phyloP scores from a whole-genome alignment of 208 protist species.

The Leishmania tropica region DNA sequence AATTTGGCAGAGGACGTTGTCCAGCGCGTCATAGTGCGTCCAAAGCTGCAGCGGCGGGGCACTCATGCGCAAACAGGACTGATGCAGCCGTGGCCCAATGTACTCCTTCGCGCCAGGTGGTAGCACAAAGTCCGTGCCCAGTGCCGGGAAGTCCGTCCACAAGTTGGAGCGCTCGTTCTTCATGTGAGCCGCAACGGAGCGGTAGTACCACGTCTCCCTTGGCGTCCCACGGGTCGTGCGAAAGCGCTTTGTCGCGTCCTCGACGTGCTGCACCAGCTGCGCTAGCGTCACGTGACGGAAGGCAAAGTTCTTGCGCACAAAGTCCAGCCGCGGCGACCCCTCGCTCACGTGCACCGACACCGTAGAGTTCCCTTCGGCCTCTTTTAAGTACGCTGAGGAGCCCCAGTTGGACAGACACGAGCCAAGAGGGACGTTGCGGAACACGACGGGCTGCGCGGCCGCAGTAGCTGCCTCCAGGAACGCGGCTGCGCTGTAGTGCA shows the following conservation, averaged over 20 bases:
- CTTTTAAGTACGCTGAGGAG: slow-evolving; percentile 61
- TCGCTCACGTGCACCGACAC: slow-evolving; percentile 85
- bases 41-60: slow-evolving; percentile 89
- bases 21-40: slow-evolving; percentile 95
- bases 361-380: slow-evolving; percentile 39
- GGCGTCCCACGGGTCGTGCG: slow-evolving; percentile 8
- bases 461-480: slow-evolving; percentile 40
- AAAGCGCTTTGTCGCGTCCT: slow-evolving; percentile 31
- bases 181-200: slow-evolving; percentile 84
- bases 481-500: slow-evolving; percentile 36
- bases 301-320: slow-evolving; percentile 91
- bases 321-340: slow-evolving; percentile 70
- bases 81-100: slow-evolving; percentile 75
- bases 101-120: slow-evolving; percentile 44
- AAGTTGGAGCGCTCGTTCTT: slow-evolving; percentile 84
- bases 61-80: slow-evolving; percentile 90
- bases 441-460: slow-evolving; percentile 60
- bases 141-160: slow-evolving; percentile 75
- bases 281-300: slow-evolving; percentile 78
- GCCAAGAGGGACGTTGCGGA: slow-evolving; percentile 65
- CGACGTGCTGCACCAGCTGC: slow-evolving; percentile 73
- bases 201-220: slow-evolving; percentile 85
- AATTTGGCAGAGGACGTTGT: slow-evolving; percentile 95
- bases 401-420: slow-evolving; percentile 59
- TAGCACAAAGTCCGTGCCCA: slow-evolving; percentile 79